Evolutionary conservation across 306 rosid species (phyloP), one percentile per base, ranked within the genome.

Genomic region (Arachis hypogaea): DNA sequence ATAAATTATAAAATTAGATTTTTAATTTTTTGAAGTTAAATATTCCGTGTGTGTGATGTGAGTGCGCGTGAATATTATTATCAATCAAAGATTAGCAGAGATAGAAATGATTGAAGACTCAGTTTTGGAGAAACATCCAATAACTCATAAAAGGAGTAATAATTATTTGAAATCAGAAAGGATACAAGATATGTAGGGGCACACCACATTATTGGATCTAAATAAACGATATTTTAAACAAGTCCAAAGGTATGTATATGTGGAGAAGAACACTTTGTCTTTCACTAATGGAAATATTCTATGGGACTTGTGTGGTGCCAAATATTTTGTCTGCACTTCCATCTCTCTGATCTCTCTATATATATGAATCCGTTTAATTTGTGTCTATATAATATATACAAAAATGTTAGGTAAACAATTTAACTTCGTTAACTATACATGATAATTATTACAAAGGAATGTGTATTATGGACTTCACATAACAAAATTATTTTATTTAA

Each of bases 221-320:
- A 40, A 63, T 77, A 82, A 81, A 83, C 72, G 73, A 81, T 83
- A 77, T 81, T 85, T 78, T 77, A 42, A 77, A 60, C 52, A 71
- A 40, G 63, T 46, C 42, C 40, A 33, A 33, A 4, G 38, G 36
- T 12, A 50, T 55, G 41, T 29, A 50, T 83, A 60, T 79, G 86
- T 81, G 88, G 93, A 82, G 82, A 77, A 74, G 69, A 80, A 76
- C 68, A 74, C 77, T 85, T 88, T 88, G 88, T 85, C 88, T 77
- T 61, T 78, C 16, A 9, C 57, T 47, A 7, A 41, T 44, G 59
- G 66, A 80, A 57, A 63, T 74, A 66, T 80, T 83, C 74, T 44
- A 43, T 8, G 63, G 16, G 11, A 11, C 29, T 70, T 81, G 44
- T 82, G 85, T 79, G 92, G 89, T 58, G 78, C 73, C 73, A 46